Percentiles rank a stretch among this genome's conserved stretches.
Conservation (phyloP, 2,329 filamentous ascomycete species). For the Talaromyces sp. region DNA sequence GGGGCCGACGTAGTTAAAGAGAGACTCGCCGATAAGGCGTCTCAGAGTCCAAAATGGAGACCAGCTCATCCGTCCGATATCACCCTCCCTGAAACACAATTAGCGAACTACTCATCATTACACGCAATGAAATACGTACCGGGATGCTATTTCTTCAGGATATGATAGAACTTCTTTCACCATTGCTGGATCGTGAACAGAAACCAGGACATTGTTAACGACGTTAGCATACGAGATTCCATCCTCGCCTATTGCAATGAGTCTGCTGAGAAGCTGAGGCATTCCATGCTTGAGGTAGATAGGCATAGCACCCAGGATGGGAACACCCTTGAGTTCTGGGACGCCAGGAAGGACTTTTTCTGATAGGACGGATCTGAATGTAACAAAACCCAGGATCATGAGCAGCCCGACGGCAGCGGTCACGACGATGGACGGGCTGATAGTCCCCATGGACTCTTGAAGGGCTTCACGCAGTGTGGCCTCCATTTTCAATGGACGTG, state of each 20-base stretch:
- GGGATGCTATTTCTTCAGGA: conserved; percentile 8
- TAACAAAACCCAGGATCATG: conserved; percentile 9
- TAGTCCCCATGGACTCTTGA: neutral
- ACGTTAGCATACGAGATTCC: conserved; percentile 10
- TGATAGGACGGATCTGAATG: conserved; percentile 3
- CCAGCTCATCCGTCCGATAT: conserved; percentile 7
- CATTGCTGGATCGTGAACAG: conserved; percentile 8
- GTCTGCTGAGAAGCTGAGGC: conserved; percentile 3
- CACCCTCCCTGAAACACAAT: neutral
- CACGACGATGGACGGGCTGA: conserved; percentile 1
- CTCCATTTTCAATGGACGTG: neutral
- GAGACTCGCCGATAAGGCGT: conserved; percentile 6
- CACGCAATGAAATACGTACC: neutral
- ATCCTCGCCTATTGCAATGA: conserved; percentile 8
- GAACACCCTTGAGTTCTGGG: conserved; percentile 5
- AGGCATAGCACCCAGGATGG: conserved; percentile 6
- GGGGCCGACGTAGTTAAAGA: conserved; percentile 9
- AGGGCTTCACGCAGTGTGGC: neutral
- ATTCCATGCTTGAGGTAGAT: conserved; percentile 12
- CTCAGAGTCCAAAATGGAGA: conserved; percentile 7
- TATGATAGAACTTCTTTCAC: conserved; percentile 9
- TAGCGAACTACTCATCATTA: neutral
- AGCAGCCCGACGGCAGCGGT: conserved; percentile 1
- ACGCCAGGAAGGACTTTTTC: conserved; percentile 7
- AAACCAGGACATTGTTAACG: conserved; percentile 9